Evolutionary conservation across 2,329 filamentous ascomycete genomes (phyloP).

Genomic region (Aspergillus floridensis): DNA sequence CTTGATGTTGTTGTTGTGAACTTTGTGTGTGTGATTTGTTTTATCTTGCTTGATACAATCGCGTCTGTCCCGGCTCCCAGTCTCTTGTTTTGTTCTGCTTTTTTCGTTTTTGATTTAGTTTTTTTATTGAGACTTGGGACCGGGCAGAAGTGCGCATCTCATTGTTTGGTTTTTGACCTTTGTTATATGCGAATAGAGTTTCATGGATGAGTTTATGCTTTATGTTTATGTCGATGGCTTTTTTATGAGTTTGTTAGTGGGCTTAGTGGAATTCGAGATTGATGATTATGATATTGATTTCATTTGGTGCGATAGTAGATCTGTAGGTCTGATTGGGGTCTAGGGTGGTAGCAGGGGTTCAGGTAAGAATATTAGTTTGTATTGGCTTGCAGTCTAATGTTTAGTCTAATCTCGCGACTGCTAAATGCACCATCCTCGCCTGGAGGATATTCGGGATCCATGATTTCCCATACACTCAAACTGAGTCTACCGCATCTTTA

Average conservation of each 20-base stretch:
- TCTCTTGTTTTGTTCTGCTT: conserved; percentile 18
- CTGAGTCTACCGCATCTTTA: too few species aligned
- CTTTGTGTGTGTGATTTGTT: conserved; percentile 16
- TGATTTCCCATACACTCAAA: too few species aligned
- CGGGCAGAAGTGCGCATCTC: conserved; percentile 49
- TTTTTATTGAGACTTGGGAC: conserved; percentile 29
- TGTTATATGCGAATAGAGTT: conserved; percentile 6
- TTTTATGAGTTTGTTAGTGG: neutral
- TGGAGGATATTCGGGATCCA: too few species aligned
- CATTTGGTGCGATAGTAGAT: too few species aligned
- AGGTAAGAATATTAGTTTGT: too few species aligned
- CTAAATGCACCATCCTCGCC: too few species aligned
- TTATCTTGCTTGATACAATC: conserved; percentile 47
- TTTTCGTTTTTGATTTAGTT: conserved; percentile 4
- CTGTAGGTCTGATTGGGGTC: too few species aligned
- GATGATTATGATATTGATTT: neutral
- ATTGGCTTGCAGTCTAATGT: too few species aligned
- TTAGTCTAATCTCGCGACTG: too few species aligned
- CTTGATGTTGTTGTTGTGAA: conserved; percentile 16
- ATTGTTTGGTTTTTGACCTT: conserved; percentile 14
- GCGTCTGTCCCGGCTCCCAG: conserved; percentile 43
- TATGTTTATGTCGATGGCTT: neutral
- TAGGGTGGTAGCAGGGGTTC: too few species aligned
- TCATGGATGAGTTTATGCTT: conserved; percentile 7
- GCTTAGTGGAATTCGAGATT: neutral